phyloP scores from a whole-genome alignment of 768 basidiomycete genomes.

The Leccinum variicolor region DNA sequence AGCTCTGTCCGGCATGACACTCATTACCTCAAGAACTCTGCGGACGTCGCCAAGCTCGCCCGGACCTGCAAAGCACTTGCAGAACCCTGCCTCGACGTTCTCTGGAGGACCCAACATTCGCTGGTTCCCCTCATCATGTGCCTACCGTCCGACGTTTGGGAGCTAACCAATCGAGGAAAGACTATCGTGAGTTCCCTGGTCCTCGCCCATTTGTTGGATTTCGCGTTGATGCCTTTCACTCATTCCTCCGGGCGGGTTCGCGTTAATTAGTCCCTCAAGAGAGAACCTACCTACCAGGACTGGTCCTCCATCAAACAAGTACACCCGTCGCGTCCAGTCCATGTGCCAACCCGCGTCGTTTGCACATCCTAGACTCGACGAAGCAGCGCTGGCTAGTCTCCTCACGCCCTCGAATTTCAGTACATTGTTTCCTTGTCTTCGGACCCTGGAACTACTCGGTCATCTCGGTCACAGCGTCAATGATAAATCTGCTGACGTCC shows the following conservation, averaged over 20 bases:
- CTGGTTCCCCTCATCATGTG: constrained; percentile 30
- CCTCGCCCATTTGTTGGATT: not conserved
- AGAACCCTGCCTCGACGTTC: constrained; percentile 29
- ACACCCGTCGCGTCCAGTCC: constrained; percentile 22
- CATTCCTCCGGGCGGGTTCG: not conserved
- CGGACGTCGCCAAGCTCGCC: constrained; percentile 25
- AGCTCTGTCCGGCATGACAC: constrained; percentile 12
- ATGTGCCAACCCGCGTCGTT: constrained; percentile 25
- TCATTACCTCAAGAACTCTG: constrained; percentile 17
- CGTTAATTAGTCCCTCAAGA: constrained; percentile 16
- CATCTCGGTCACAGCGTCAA: constrained; percentile 20
- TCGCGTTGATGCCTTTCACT: not conserved
- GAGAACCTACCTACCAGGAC: constrained; percentile 16
- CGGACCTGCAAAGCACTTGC: constrained; percentile 27
- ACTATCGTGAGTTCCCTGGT: constrained; percentile 18
- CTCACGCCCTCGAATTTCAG: constrained; percentile 20
- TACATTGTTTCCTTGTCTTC: constrained; percentile 23
- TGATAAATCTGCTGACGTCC: constrained; percentile 16
- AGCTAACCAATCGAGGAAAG: constrained; percentile 15
- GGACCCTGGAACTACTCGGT: constrained; percentile 26
- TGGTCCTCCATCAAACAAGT: constrained; percentile 22
- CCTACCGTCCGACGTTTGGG: constrained; percentile 23
- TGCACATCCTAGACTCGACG: constrained; percentile 23
- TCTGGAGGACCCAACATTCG: constrained; percentile 29
- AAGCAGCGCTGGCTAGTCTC: constrained; percentile 18